Conservation (phyloP, 2,329 filamentous ascomycete genomes). For the Rhynchosporium secalis region DNA sequence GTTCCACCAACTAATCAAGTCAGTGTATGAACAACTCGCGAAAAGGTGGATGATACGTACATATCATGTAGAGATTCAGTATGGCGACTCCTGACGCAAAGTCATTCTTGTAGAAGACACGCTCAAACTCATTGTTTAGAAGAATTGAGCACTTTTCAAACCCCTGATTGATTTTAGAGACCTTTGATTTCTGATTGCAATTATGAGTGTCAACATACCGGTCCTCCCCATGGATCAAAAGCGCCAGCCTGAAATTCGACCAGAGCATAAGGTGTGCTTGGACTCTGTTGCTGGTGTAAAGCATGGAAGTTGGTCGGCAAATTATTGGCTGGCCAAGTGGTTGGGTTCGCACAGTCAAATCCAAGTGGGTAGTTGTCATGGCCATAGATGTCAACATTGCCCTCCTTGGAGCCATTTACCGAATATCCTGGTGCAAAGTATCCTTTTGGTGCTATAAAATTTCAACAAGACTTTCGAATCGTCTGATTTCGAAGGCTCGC, state of each 20-base stretch:
- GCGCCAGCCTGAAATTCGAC: conserved; percentile 66
- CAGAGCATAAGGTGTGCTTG: conserved; percentile 64
- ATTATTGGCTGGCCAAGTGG: conserved; percentile 56
- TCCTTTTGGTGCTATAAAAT: conserved; percentile 26
- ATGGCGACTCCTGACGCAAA: conserved; percentile 66
- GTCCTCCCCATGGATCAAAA: conserved; percentile 74
- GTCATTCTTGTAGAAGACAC: conserved; percentile 79
- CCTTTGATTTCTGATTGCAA: too few species aligned
- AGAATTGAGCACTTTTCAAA: conserved; percentile 67
- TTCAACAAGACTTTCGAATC: conserved; percentile 13
- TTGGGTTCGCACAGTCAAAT: conserved; percentile 49
- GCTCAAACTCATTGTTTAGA: conserved; percentile 70
- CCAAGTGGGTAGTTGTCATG: conserved; percentile 48
- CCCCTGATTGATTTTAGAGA: conserved; percentile 43
- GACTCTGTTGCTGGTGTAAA: conserved; percentile 59
- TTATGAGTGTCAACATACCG: conserved; percentile 30
- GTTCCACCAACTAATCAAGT: conserved; percentile 63
- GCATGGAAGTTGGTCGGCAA: conserved; percentile 58
- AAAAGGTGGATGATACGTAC: conserved; percentile 14
- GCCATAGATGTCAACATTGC: conserved; percentile 41
- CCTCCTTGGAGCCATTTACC: conserved; percentile 34
- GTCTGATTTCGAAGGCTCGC: conserved; percentile 5
- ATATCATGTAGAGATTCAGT: conserved; percentile 74
- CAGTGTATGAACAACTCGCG: conserved; percentile 42
- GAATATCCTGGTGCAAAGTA: conserved; percentile 36